phyloP scores from a whole-genome alignment of 2,329 filamentous ascomycete species.

The Phyllosticta capitalensis region DNA sequence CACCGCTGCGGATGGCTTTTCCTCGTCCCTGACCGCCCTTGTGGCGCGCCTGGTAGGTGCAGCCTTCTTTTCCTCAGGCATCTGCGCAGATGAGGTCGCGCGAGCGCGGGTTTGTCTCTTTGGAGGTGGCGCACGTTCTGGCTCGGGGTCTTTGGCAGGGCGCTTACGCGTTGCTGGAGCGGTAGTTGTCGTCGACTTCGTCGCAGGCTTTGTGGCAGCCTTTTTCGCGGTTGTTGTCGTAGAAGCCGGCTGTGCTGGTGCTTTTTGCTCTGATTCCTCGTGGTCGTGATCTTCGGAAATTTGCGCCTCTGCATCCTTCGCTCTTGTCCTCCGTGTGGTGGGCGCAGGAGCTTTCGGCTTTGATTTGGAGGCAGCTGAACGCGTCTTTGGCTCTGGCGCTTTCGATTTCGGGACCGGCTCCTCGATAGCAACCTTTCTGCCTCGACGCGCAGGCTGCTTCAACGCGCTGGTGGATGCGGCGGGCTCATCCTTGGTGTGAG shows the following conservation, averaged over 20 bases:
- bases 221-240: not conserved
- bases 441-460: conserved; percentile 5
- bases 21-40: not conserved
- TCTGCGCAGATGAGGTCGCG: not conserved
- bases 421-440: conserved; percentile 3
- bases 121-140: conserved; percentile 1
- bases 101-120: conserved; percentile 5
- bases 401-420: not conserved
- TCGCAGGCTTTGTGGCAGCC: not conserved
- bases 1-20: not conserved
- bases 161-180: conserved; percentile 4
- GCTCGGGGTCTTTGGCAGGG: conserved; percentile 4
- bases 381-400: conserved; percentile 2
- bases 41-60: conserved; percentile 1
- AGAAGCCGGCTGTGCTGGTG: not conserved
- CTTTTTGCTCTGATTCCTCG: not conserved
- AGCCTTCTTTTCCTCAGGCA: not conserved
- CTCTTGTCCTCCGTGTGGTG: conserved; percentile 5
- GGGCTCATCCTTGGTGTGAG: conserved; percentile 8
- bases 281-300: not conserved
- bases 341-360: not conserved
- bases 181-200: not conserved
- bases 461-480: conserved; percentile 1
- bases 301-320: conserved; percentile 5
- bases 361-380: conserved; percentile 1